A percentile compares a stretch with the other conserved stretches of the same genome.
phyloP scores from a whole-genome alignment of 2,329 filamentous ascomycete species.

The Trichoderma koningiopsis region DNA sequence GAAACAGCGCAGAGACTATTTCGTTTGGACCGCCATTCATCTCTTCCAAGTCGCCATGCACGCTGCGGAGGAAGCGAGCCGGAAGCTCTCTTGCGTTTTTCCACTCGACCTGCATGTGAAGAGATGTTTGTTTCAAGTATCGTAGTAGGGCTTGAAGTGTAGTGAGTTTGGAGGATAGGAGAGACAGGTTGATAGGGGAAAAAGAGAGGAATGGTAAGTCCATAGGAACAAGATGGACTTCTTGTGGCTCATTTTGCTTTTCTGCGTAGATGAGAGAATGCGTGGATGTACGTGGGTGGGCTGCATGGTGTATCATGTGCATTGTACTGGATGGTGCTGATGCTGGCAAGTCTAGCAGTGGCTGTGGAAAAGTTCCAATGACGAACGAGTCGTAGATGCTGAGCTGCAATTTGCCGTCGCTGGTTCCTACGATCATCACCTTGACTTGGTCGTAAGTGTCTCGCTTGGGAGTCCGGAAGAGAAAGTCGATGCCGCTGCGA shows the following conservation, averaged over 20 bases:
- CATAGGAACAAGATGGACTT: slow-evolving; percentile 67
- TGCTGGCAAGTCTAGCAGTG: slow-evolving; percentile 36
- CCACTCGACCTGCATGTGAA: slow-evolving; percentile 80
- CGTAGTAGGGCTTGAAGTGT: slow-evolving; percentile 83
- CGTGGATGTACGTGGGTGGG: slow-evolving; percentile 73
- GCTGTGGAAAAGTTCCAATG: slow-evolving; percentile 66
- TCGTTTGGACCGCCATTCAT: slow-evolving; percentile 56
- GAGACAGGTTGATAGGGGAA: slow-evolving; percentile 76
- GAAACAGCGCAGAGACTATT: slow-evolving; percentile 77
- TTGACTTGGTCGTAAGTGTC: slow-evolving; percentile 75
- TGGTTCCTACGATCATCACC: slow-evolving; percentile 73
- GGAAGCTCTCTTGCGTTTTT: slow-evolving; percentile 80
- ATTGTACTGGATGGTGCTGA: slow-evolving; percentile 18
- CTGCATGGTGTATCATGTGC: slow-evolving; percentile 62
- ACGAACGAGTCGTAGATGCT: slow-evolving; percentile 85
- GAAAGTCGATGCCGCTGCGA: slow-evolving; percentile 67
- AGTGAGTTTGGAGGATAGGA: slow-evolving; percentile 84
- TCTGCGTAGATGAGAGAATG: slow-evolving; percentile 68
- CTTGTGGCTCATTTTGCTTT: slow-evolving; percentile 37
- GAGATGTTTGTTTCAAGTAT: slow-evolving; percentile 79
- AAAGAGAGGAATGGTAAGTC: slow-evolving; percentile 82
- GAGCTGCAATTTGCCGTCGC: slow-evolving; percentile 71
- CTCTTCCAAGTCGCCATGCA: slow-evolving; percentile 73
- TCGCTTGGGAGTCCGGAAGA: slow-evolving; percentile 64
- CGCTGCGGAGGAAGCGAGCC: slow-evolving; percentile 71